Evolutionary conservation across 176 grass and related monocot species (phyloP), one percentile per base, ranked within the genome.

Genomic region (Miscanthus lutarioriparius): DNA sequence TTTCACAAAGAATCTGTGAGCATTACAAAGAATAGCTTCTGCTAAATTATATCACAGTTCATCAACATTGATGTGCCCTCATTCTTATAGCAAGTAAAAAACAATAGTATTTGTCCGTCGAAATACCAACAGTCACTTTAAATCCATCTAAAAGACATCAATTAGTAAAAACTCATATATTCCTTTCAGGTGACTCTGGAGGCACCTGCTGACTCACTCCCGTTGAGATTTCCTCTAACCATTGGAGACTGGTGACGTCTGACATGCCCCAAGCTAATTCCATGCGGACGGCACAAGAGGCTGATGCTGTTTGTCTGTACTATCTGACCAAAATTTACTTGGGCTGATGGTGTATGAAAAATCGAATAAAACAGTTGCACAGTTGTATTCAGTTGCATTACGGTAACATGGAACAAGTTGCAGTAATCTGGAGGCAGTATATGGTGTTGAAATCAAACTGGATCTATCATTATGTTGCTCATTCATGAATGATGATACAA

Each of bases 111-210:
- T n/a, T 7, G 2, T 53, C 6, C 48, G 37, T 27, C 62, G 33
- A 37, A 41, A 43, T 80, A 22, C 3, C 49, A 76, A 9, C 47
- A 28, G 28, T 72, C 20, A 39, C 68, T 86, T n/a, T 25, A 17
- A 28, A 17, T 77, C 1, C 28, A 28, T 38, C 40, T 51, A 22
- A 28, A 43, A 41, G 65, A 15, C 12, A 70, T 40, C 1, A 12
- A 15, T 85, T 62, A 47, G 17, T 45, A 3, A 43, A 0, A 39
- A 38, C 66, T 17, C 22, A 69, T 68, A 0, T 81, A 2, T 26
- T 3, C 83, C 10, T 87, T 1, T 83, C 75, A 90, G 84, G 89
- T 87, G 30, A 90, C 84, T 75, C 32, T 87, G 48, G 89, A 90
- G 80, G 80, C 75, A 26, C 32, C 80, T 63, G 69, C 84, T 53